Conservation (phyloP, 164 flowering plant species). For the Vitis rotundifolia region DNA sequence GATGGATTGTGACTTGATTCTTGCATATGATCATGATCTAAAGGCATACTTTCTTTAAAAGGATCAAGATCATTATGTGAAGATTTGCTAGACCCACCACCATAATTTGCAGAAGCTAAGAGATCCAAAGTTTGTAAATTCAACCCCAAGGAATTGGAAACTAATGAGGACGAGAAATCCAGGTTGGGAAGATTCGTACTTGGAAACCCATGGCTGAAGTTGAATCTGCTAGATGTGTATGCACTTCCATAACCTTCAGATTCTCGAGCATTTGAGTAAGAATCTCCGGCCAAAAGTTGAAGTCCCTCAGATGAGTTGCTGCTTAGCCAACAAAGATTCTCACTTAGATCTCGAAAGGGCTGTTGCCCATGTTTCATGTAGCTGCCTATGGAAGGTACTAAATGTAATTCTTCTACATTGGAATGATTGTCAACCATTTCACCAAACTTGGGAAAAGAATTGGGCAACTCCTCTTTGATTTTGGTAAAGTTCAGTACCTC, state of each 20-base stretch:
- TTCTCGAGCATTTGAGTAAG: not conserved
- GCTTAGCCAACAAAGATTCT: not conserved
- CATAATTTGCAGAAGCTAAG: constrained; percentile 8
- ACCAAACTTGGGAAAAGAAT: constrained; percentile 9
- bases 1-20: constrained; percentile 8
- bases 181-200: not conserved
- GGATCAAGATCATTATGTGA: not conserved
- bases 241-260: not conserved
- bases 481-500: constrained; percentile 8
- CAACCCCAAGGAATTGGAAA: constrained; percentile 10
- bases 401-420: not conserved
- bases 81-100: constrained; percentile 1
- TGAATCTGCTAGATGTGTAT: not conserved
- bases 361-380: not conserved
- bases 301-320: constrained; percentile 2
- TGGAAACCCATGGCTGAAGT: constrained; percentile 8
- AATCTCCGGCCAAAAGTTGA: constrained; percentile 2
- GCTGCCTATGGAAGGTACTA: not conserved
- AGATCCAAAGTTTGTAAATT: constrained; percentile 11
- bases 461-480: constrained; percentile 7
- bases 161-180: constrained; percentile 5
- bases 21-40: constrained; percentile 2
- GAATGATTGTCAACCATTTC: not conserved
- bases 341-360: not conserved
- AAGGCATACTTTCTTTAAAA: not conserved